Evolutionary conservation across 495 filamentous ascomycete species (phyloP), one percentile per base, ranked within the genome.

Genomic region (Penicillium tannophilum): DNA sequence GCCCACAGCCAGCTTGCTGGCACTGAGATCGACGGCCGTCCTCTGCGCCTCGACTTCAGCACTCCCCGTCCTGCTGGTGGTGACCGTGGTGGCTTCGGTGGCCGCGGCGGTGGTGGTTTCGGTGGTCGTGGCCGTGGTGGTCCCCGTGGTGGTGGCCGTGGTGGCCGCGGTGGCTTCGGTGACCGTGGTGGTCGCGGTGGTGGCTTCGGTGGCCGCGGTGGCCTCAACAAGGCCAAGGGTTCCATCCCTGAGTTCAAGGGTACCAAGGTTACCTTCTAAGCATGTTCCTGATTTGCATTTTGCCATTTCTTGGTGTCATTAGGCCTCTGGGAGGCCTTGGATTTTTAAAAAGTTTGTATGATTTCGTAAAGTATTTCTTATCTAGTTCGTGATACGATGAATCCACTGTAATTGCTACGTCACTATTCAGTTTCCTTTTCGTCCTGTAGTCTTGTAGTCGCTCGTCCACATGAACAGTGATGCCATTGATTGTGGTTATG

Each of bases 41-140:
- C 89, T 23, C 80, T 97, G 64, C 89, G 94, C 65, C 87, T 97
- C 52, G 94, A 98, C 83, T 98, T 85, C 77, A 90, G 91, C 68
- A 85, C 86, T 56, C 88, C 92, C 52, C 87, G 90, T 68, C 82
- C 88, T 58, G 84, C 84, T 7, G 42, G 57, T 50, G 75, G 81
- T 55, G 68, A 74, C 55, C 63, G 74, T 60, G 76, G 80, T 61
- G 75, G 79, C 30, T 58, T 71, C 31, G 74, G 78, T 55, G 68
- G 83, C 56, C 69, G 83, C 49, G 71, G 80, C 52, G 76, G 76
- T 61, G 78, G 82, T 61, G 69, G 82, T 59, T 74, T 81, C 62
- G 76, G 84, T 58, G 80, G 81, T 35, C 71, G 81, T 51, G 9
- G 82, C 24, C 70, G 82, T 63, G 76, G 79, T 62, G 76, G 83